Conservation (phyloP, 1,139 yeast species). For the Taphrina flavorubra region DNA sequence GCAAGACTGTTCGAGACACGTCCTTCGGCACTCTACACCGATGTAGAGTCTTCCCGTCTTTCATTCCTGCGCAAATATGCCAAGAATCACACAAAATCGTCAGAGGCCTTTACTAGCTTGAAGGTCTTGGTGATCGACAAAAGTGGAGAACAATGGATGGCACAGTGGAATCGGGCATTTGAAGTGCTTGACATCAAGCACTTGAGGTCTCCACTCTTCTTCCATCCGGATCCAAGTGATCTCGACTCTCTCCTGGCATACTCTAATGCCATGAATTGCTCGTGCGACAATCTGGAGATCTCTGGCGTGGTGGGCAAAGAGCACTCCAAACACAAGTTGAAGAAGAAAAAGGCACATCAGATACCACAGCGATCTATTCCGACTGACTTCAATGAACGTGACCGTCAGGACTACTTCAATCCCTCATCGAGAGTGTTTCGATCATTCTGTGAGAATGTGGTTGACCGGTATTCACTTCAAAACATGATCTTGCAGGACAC, state of each 20-base stretch:
- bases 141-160: constrained; percentile 48
- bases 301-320: constrained; percentile 59
- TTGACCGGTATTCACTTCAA: constrained; percentile 53
- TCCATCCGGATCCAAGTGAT: constrained; percentile 59
- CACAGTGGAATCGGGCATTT: constrained; percentile 59
- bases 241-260: constrained; percentile 58
- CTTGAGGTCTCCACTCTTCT: constrained; percentile 61
- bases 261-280: constrained; percentile 53
- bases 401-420: constrained; percentile 58
- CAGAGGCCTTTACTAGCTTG: neutral
- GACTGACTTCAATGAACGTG: constrained; percentile 54
- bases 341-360: constrained; percentile 47
- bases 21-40: constrained; percentile 27
- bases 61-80: constrained; percentile 9
- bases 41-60: constrained; percentile 19
- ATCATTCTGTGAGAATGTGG: constrained; percentile 55
- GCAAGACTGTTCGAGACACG: constrained; percentile 16
- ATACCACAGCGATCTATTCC: neutral
- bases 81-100: neutral
- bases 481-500: constrained; percentile 53
- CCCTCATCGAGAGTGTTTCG: constrained; percentile 57
- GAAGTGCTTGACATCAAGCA: constrained; percentile 56
- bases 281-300: constrained; percentile 56
- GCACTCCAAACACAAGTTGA: constrained; percentile 57
- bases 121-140: constrained; percentile 17